Evolutionary conservation across 148 eudicot species (phyloP).

Genomic region (Euryodendron excelsum): DNA sequence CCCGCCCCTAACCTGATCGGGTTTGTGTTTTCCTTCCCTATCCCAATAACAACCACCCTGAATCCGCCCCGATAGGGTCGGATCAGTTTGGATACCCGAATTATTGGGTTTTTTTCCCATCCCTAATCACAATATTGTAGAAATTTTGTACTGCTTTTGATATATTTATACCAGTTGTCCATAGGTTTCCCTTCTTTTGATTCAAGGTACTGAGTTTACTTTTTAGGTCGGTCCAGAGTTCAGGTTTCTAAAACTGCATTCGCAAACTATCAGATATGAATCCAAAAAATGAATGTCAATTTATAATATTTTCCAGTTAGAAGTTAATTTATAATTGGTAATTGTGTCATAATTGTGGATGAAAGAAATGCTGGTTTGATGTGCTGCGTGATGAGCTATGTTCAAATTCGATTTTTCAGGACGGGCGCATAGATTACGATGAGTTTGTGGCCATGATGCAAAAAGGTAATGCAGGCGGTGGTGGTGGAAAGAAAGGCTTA

Average conservation of each 20-base stretch:
- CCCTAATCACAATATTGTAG: too few relatives aligned
- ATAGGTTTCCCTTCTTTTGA: neutral
- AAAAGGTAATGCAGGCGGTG: slow-evolving; percentile 43
- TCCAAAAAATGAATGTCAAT: neutral
- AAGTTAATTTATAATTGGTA: neutral
- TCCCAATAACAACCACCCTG: too few relatives aligned
- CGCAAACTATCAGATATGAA: neutral
- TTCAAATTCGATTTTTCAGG: slow-evolving; percentile 33
- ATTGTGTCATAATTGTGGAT: neutral
- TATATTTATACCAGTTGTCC: neutral
- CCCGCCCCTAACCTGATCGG: too few relatives aligned
- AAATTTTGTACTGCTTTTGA: too few relatives aligned
- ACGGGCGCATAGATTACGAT: slow-evolving; percentile 76
- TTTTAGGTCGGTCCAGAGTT: neutral
- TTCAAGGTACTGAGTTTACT: neutral
- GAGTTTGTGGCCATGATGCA: slow-evolving; percentile 84
- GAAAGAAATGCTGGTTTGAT: neutral
- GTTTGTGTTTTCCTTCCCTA: too few relatives aligned
- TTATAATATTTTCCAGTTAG: too few relatives aligned
- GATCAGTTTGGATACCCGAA: too few relatives aligned
- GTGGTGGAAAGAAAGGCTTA: slow-evolving; percentile 47
- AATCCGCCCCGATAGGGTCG: too few relatives aligned
- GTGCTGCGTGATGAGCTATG: neutral
- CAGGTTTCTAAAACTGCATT: neutral
- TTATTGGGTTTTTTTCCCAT: too few relatives aligned